These are phyloP conservation scores for Termitomyces sp. DNA, from an alignment of 768 basidiomycete genomes.

Conservation along the genomic window DNA sequence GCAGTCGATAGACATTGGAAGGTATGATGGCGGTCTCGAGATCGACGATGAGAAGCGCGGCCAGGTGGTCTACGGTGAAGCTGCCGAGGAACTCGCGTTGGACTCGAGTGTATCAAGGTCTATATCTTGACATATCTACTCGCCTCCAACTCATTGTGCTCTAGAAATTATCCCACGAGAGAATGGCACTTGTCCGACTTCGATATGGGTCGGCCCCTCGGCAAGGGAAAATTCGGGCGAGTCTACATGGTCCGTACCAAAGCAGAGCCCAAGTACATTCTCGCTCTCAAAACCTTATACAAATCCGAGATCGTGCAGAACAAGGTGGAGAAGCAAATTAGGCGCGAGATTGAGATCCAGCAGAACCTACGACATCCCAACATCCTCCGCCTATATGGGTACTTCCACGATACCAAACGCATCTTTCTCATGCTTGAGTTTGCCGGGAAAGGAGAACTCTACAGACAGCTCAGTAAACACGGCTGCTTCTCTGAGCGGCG, in stretches of 20 bases:
- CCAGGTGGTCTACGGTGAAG: constrained; percentile 68
- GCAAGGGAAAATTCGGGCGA: constrained; percentile 98
- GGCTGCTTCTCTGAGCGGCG: constrained; percentile 87
- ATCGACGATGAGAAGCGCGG: constrained; percentile 77
- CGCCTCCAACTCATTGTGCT: neutral
- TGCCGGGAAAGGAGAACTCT: constrained; percentile 93
- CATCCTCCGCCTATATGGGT: constrained; percentile 90
- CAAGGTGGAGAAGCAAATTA: constrained; percentile 93
- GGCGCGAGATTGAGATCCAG: constrained; percentile 97
- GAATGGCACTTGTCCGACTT: constrained; percentile 85
- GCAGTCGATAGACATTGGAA: constrained; percentile 66
- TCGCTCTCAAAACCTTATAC: constrained; percentile 95
- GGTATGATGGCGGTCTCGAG: constrained; percentile 97
- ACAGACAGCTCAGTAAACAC: constrained; percentile 87
- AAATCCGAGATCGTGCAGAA: constrained; percentile 92
- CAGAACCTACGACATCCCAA: constrained; percentile 94
- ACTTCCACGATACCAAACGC: constrained; percentile 96
- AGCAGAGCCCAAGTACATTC: constrained; percentile 79
- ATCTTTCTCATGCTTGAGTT: constrained; percentile 99
- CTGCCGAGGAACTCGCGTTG: constrained; percentile 75
- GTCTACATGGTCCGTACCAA: constrained; percentile 99
- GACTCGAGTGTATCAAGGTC: constrained; percentile 76
- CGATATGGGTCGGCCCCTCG: constrained; percentile 92
- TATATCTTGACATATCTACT: neutral
- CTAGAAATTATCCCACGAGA: constrained; percentile 63